Evolutionary conservation across 2,329 filamentous ascomycete genomes (phyloP), one percentile per base, ranked within the genome.

Genomic region (Arthrinium phaeospermum): DNA sequence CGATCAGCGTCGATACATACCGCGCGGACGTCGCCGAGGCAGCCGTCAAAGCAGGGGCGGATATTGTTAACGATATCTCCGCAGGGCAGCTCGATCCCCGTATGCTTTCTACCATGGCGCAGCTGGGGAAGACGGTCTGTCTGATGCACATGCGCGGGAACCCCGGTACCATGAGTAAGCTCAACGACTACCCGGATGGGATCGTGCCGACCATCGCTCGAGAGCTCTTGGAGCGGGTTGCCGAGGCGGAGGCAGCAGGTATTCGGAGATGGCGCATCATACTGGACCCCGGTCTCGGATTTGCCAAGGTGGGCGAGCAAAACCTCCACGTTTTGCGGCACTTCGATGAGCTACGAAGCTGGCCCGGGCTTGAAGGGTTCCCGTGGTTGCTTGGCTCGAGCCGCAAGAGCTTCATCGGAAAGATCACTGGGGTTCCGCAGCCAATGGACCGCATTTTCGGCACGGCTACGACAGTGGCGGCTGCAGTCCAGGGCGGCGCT

Each of bases 141-240:
- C 87, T 98, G 70, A 97, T 97, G 94, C 95, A 98, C 84, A 98
- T 96, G 93, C 94, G 95, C 77, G 95, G 95, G 69, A 94, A 91
- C 3, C 94, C 95, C 0, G 88, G 89, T 69, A 97, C 93, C 2
- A 98, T 98, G 95, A 91, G 86, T 74, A 83, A 83, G 41, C 82
- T 94, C 7, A 90, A 90, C 64, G 82, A 88, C 68, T 98, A 98
- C 79, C 90, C 91, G 0, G 83, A 87, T 19, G 93, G 92, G 2
- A 82, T 97, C 34, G 84, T 96, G 27, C 80, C 86, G 0, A 90
- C 89, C 13, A 86, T 98, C 3, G 90, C 88, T 7, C 77, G 80
- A 1, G 95, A 97, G 82, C 89, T 98, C 6, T 84, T 88, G 3
- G 86, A 83, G 12, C 92, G 95, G 22, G 88, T 98, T 6, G 84